Base-by-base conservation (phyloP, 2,329 filamentous ascomycete species). In the Claviceps arundinis region DNA sequence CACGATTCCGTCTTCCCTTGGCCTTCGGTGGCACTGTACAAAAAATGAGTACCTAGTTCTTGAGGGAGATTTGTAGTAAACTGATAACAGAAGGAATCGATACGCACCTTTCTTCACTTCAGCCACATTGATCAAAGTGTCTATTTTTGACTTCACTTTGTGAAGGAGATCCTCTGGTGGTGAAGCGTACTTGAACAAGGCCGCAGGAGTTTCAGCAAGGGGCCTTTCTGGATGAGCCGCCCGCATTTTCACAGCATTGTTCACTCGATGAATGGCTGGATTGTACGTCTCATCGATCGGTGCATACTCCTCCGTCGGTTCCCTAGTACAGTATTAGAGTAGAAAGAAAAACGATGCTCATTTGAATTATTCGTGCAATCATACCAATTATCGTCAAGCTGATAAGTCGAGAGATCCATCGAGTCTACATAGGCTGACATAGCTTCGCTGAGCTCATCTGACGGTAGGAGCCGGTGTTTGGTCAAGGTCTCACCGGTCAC, bases 391-490 rank as follows among this genome's bases (percentile, higher is more conserved):
- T 93, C 87, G 60, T 95, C 85, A 46, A 74, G 77, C 9, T 76
- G 84, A 60, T 84, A 81, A 0, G 67, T 74, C 1, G 84, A 85
- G 2, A 98, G 72, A 61, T 96, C 90, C 91, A 98, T 95, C 7
- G 80, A 81, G 64, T 97, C 89, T 7, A 98, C 89, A 59, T 91
- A 97, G 56, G 88, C 81, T 64, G 83, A 85, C 90, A 98, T 97
- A 1, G 89, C 85, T 48, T 84, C 71, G 51, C 80, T 76, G 24
- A 98, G 74, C 37, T 87, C 80, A 2, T 86, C 76, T 9, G 73
- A 83, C 0, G 93, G 93, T 2, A 98, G 73, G 54, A 94, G 83
- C 38, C 88, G 84, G 58, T 98, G 90, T 59, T 91, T 82, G 11
- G 80, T 87, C 48, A 96, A 72, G 8, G 79, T 77, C 57, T 87